Conservation (phyloP, 1,284 basidiomycete genomes). For the Fereydounia khargensis region DNA sequence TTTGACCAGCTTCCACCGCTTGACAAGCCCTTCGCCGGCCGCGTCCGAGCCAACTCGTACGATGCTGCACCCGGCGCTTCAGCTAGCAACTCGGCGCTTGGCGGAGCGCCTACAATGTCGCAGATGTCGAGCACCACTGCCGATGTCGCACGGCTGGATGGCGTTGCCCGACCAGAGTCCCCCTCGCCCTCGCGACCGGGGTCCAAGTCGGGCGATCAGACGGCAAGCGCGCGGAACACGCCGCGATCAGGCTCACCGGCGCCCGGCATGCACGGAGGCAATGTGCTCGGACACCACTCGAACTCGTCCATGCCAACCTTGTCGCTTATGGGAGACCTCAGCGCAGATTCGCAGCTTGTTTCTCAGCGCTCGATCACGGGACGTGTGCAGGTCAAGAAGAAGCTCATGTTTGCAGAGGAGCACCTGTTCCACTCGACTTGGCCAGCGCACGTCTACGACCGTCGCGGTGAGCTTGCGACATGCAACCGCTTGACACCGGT, state of each 20-base stretch:
- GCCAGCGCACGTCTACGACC: constrained; percentile 83
- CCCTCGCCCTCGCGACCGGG: constrained; percentile 28
- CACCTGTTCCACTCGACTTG: constrained; percentile 94
- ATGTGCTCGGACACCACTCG: constrained; percentile 45
- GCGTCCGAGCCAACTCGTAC: constrained; percentile 58
- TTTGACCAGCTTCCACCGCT: constrained; percentile 28
- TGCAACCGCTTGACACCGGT: constrained; percentile 93
- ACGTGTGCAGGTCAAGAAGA: constrained; percentile 67
- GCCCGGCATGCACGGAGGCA: constrained; percentile 21
- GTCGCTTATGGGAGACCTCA: constrained; percentile 66
- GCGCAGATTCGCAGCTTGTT: constrained; percentile 59
- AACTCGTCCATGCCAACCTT: constrained; percentile 75
- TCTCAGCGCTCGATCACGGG: constrained; percentile 49
- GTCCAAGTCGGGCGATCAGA: constrained; percentile 12
- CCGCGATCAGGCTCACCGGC: constrained; percentile 21
- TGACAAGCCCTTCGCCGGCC: constrained; percentile 44
- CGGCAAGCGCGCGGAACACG: background rate
- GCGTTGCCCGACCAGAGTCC: constrained; percentile 34
- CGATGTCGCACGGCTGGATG: constrained; percentile 45
- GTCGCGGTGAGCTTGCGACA: constrained; percentile 90
- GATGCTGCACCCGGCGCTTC: constrained; percentile 47
- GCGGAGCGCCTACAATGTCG: constrained; percentile 35
- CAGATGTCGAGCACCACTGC: constrained; percentile 42
- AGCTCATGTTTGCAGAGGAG: constrained; percentile 81
- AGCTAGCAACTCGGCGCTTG: constrained; percentile 4